Conservation (phyloP, 2,329 filamentous ascomycete genomes). For the Scedosporium minutisporum region DNA sequence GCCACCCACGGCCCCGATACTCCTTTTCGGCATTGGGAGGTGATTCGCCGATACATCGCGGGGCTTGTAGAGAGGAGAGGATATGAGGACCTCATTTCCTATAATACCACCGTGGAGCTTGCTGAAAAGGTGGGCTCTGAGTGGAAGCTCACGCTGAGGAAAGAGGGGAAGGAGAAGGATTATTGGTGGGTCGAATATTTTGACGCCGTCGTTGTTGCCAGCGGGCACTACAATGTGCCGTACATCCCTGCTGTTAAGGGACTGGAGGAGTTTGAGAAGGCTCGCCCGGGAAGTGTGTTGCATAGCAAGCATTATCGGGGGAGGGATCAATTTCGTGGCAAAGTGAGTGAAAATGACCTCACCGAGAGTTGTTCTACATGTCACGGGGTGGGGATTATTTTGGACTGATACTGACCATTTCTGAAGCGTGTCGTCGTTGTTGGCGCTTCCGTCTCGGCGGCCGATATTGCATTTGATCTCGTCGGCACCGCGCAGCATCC, state of each 20-base stretch:
- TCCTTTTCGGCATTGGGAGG: constrained; percentile 52
- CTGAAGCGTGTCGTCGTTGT: constrained; percentile 48
- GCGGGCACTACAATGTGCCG: constrained; percentile 50
- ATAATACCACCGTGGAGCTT: constrained; percentile 52
- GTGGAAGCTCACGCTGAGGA: constrained; percentile 45
- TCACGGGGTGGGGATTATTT: not conserved
- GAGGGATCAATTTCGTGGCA: constrained; percentile 31
- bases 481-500: constrained; percentile 33
- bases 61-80: constrained; percentile 40
- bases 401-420: not conserved
- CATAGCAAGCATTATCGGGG: constrained; percentile 47
- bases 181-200: constrained; percentile 35
- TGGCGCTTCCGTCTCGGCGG: constrained; percentile 54
- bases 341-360: constrained; percentile 23
- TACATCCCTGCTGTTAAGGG: constrained; percentile 42
- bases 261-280: constrained; percentile 34
- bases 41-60: constrained; percentile 46
- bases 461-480: constrained; percentile 50
- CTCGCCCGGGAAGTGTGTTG: constrained; percentile 37
- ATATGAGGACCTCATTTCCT: constrained; percentile 42
- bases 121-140: constrained; percentile 38
- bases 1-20: constrained; percentile 40
- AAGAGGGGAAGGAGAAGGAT: constrained; percentile 26
- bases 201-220: constrained; percentile 51
- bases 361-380: not conserved